These are phyloP conservation scores for Plasmodium relictum DNA, from an alignment of 169 alveolate species.

Conservation along the genomic window DNA sequence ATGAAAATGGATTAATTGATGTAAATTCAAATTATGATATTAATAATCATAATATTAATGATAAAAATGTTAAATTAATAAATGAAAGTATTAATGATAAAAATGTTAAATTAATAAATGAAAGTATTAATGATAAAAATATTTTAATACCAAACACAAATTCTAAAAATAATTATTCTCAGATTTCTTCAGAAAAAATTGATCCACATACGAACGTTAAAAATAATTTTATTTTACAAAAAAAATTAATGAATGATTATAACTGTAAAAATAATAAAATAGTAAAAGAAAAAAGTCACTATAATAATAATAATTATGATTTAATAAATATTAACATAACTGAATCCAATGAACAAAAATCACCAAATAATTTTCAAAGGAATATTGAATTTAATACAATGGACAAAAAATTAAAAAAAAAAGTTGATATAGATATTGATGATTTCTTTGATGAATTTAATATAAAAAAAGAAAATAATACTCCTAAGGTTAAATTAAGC, in stretches of 20 bases:
- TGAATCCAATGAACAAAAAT: neutral
- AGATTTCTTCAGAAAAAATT: too few relatives aligned
- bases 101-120: neutral
- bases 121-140: neutral
- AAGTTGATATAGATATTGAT: slow-evolving; percentile 38
- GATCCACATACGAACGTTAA: too few relatives aligned
- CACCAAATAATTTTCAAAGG: neutral
- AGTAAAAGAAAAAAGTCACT: neutral
- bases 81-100: neutral
- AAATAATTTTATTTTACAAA: neutral
- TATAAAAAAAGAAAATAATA: slow-evolving; percentile 16
- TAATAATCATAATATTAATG: too few relatives aligned
- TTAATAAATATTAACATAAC: neutral
- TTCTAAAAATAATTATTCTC: too few relatives aligned
- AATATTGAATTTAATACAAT: neutral
- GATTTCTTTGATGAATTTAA: slow-evolving; percentile 69
- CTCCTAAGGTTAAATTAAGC: slow-evolving; percentile 31
- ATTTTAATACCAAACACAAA: neutral
- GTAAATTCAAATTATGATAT: neutral
- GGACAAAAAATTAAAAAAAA: slow-evolving; percentile 21
- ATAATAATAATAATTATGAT: neutral
- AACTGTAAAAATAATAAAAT: neutral
- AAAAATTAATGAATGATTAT: neutral
- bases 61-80: too few relatives aligned
- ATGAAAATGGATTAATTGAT: neutral